A percentile compares a stretch with the other conserved stretches of the same genome.
These are phyloP conservation scores for Termitomyces sp. DNA, from an alignment of 768 basidiomycete species.

Conservation along the genomic window DNA sequence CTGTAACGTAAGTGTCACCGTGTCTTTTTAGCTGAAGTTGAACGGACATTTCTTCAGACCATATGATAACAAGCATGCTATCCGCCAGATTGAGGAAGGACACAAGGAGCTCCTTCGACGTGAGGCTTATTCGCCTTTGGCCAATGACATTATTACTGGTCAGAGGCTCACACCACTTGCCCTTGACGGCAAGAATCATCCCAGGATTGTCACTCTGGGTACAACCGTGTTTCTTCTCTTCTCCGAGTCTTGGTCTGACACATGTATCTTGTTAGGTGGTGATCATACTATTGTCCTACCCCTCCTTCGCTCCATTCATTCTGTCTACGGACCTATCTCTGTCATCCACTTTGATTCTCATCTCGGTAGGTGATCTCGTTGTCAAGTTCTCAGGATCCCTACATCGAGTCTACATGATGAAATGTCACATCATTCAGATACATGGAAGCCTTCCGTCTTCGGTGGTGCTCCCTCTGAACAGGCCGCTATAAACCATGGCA, in stretches of 20 bases:
- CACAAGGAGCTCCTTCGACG: slow-evolving; percentile 71
- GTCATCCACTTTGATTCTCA: slow-evolving; percentile 90
- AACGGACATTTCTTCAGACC: slow-evolving; percentile 32
- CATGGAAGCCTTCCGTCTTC: slow-evolving; percentile 74
- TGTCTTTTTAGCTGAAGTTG: not conserved
- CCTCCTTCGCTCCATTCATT: slow-evolving; percentile 64
- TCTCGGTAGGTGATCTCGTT: slow-evolving; percentile 28
- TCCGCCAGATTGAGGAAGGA: slow-evolving; percentile 70
- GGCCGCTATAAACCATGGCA: slow-evolving; percentile 81
- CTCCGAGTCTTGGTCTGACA: not conserved
- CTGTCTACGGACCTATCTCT: slow-evolving; percentile 74
- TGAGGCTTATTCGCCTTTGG: slow-evolving; percentile 55
- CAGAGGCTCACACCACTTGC: slow-evolving; percentile 55
- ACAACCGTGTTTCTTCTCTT: not conserved
- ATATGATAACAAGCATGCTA: slow-evolving; percentile 72
- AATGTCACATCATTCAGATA: slow-evolving; percentile 40
- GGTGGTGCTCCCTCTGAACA: slow-evolving; percentile 70
- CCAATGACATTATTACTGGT: slow-evolving; percentile 61
- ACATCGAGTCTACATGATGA: too few relatives aligned
- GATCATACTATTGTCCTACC: slow-evolving; percentile 81
- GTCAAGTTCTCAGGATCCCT: too few relatives aligned
- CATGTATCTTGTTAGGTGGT: slow-evolving; percentile 48
- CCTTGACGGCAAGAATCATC: slow-evolving; percentile 70
- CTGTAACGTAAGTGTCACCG: slow-evolving; percentile 47
- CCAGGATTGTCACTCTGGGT: slow-evolving; percentile 68